phyloP scores from a whole-genome alignment of 768 basidiomycete species.

The Mycena floridula region DNA sequence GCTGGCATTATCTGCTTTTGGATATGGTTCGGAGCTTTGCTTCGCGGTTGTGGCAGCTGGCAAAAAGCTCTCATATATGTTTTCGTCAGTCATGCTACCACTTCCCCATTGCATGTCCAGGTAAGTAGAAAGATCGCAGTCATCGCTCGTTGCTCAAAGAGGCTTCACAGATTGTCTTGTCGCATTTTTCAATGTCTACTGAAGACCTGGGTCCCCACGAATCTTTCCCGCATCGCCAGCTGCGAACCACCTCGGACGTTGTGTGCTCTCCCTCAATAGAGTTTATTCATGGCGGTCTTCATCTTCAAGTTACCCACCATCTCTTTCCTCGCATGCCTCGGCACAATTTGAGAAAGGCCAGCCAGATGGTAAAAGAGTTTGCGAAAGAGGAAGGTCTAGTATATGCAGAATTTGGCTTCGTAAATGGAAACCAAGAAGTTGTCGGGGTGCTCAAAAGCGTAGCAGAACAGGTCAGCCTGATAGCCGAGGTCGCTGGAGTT shows the following conservation, averaged over 20 bases:
- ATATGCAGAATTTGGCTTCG: slow-evolving; percentile 90
- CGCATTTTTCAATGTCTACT: slow-evolving; percentile 95
- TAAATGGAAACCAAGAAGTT: slow-evolving; percentile 82
- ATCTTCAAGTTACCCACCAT: slow-evolving; percentile 96
- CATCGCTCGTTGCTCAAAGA: not conserved
- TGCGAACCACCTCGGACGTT: slow-evolving; percentile 97
- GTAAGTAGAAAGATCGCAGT: slow-evolving; percentile 27
- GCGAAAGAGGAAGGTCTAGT: slow-evolving; percentile 78
- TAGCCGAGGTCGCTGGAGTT: slow-evolving; percentile 74
- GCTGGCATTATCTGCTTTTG: slow-evolving; percentile 77
- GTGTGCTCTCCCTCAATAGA: slow-evolving; percentile 77
- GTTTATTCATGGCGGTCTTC: slow-evolving; percentile 95
- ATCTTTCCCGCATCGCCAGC: slow-evolving; percentile 88
- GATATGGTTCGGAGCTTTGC: slow-evolving; percentile 75
- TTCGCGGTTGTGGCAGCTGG: slow-evolving; percentile 71
- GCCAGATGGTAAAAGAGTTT: slow-evolving; percentile 79
- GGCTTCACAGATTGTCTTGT: slow-evolving; percentile 74
- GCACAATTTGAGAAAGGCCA: slow-evolving; percentile 85
- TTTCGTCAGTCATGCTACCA: slow-evolving; percentile 75
- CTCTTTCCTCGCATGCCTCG: slow-evolving; percentile 93
- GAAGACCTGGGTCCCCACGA: slow-evolving; percentile 86
- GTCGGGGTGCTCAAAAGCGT: slow-evolving; percentile 76
- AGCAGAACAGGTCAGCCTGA: slow-evolving; percentile 79
- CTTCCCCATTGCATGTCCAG: slow-evolving; percentile 94
- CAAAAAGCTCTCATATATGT: slow-evolving; percentile 65